phyloP scores from a whole-genome alignment of 163 green algal genomes.

The Chlamydomonas reinhardtii region DNA sequence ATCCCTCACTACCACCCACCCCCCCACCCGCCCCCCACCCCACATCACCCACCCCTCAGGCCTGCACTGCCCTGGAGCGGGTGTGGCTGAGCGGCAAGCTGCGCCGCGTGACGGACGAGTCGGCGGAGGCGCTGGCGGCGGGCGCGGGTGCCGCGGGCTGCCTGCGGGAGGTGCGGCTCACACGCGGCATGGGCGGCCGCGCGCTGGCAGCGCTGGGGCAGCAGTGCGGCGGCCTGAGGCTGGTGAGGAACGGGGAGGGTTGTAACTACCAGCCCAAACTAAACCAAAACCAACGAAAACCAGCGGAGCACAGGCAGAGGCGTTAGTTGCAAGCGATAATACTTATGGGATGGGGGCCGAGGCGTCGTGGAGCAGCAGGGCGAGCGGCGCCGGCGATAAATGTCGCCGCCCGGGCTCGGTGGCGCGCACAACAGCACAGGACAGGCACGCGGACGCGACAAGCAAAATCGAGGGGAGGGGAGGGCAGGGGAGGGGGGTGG shows the following conservation, averaged over 20 bases:
- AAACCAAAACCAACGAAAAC: too few relatives aligned
- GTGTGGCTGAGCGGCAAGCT: conserved; percentile 60
- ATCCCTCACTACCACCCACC: not conserved
- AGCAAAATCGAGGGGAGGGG: too few relatives aligned
- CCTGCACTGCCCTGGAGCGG: conserved; percentile 29
- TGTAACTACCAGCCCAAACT: too few relatives aligned
- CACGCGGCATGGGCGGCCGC: conserved; percentile 31
- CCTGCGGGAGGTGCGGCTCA: conserved; percentile 40
- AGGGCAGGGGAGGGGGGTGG: too few relatives aligned
- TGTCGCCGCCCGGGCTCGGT: too few relatives aligned
- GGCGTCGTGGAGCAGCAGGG: too few relatives aligned
- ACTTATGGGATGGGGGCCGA: too few relatives aligned
- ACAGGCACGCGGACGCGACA: too few relatives aligned
- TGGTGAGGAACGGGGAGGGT: not conserved
- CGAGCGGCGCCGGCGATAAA: too few relatives aligned
- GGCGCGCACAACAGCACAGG: too few relatives aligned
- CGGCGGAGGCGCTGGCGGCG: conserved; percentile 22
- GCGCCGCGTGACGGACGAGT: conserved; percentile 56
- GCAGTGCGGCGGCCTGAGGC: conserved; percentile 6
- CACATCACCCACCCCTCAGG: not conserved
- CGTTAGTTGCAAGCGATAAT: too few relatives aligned
- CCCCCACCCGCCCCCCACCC: not conserved
- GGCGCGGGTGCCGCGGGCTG: not conserved
- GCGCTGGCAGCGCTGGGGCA: conserved; percentile 26
- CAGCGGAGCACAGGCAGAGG: too few relatives aligned